These are phyloP conservation scores for Penicillium paxilli DNA, from an alignment of 495 filamentous ascomycete species.

Conservation along the genomic window DNA sequence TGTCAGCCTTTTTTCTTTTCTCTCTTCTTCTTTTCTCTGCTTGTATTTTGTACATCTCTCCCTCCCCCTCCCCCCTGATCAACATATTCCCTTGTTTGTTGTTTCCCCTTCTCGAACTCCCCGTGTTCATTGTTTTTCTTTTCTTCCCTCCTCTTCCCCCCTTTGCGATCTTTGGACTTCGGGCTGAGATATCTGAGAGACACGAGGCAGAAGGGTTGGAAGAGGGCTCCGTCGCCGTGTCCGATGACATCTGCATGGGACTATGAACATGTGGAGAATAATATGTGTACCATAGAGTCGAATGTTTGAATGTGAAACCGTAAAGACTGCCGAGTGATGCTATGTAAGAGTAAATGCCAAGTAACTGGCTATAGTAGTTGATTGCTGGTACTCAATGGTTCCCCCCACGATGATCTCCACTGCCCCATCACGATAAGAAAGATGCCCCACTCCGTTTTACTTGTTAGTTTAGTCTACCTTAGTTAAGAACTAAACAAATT, in stretches of 20 bases:
- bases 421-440: not conserved
- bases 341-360: too few species aligned
- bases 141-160: conserved; percentile 12
- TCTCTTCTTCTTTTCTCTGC: conserved; percentile 27
- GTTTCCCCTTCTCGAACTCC: conserved; percentile 1
- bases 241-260: conserved; percentile 13
- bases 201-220: conserved; percentile 12
- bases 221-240: conserved; percentile 9
- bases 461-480: not conserved
- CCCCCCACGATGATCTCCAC: not conserved
- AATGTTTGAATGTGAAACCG: conserved; percentile 8
- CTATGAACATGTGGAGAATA: conserved; percentile 25
- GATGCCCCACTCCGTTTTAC: not conserved
- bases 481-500: not conserved
- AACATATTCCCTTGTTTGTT: conserved; percentile 23
- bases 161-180: conserved; percentile 14
- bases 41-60: conserved; percentile 40
- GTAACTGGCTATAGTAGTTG: too few species aligned
- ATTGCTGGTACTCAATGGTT: too few species aligned
- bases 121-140: conserved; percentile 16
- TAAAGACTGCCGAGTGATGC: not conserved
- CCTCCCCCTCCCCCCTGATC: conserved; percentile 8
- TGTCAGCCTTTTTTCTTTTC: too few species aligned
- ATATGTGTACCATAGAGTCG: conserved; percentile 35
- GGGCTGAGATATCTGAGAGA: conserved; percentile 19